These are phyloP conservation scores for Testicularia cyperi DNA, from an alignment of 1,284 basidiomycete genomes.

Conservation along the genomic window DNA sequence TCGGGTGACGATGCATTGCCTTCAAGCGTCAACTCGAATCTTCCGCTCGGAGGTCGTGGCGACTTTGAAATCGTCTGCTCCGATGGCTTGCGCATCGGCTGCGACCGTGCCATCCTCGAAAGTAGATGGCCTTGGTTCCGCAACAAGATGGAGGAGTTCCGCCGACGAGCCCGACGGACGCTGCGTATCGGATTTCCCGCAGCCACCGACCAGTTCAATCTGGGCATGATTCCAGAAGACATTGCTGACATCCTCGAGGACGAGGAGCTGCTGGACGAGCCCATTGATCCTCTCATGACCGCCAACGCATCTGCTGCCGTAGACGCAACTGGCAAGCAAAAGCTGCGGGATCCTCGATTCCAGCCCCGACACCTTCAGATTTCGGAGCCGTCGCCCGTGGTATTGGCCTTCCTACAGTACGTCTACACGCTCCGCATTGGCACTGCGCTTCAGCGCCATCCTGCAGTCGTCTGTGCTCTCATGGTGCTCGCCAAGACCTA, in stretches of 20 bases:
- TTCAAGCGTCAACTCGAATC: not conserved
- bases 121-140: conserved; percentile 93
- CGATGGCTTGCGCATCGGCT: conserved; percentile 78
- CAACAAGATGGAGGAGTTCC: conserved; percentile 64
- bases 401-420: conserved; percentile 85
- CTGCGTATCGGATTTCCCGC: conserved; percentile 20
- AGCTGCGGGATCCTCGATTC: conserved; percentile 69
- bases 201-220: conserved; percentile 11
- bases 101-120: conserved; percentile 77
- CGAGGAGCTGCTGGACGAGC: conserved; percentile 21
- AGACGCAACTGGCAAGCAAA: conserved; percentile 8
- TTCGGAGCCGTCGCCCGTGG: conserved; percentile 84
- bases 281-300: conserved; percentile 16
- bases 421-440: conserved; percentile 82
- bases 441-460: conserved; percentile 85
- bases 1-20: not conserved
- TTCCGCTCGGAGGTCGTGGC: conserved; percentile 37
- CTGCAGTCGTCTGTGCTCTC: conserved; percentile 82
- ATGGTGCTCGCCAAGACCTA: conserved; percentile 83
- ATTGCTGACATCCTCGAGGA: conserved; percentile 30
- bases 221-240: conserved; percentile 34
- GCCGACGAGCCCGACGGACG: conserved; percentile 30
- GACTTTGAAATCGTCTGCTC: conserved; percentile 91
- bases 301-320: conserved; percentile 3
- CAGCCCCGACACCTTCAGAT: conserved; percentile 76